A percentile compares a stretch with the other conserved stretches of the same genome.
Evolutionary conservation across 495 filamentous ascomycete species (phyloP).

Genomic region (Annulohypoxylon maeteangense): DNA sequence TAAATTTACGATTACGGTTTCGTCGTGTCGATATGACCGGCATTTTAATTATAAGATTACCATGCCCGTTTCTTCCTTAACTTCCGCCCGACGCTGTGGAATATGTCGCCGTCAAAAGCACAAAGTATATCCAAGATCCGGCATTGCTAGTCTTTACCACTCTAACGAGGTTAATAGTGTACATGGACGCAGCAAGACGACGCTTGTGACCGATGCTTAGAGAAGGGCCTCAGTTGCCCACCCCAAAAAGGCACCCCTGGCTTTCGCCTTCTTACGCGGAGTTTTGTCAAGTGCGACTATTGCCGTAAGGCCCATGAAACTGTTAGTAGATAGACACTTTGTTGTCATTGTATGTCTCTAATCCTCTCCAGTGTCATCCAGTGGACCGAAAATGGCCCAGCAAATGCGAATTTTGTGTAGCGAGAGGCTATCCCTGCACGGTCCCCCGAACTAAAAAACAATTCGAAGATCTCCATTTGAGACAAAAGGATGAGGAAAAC

Average conservation of each 20-base stretch:
- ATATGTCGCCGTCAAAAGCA: not conserved
- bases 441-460: constrained; percentile 7
- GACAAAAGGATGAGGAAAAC: not conserved
- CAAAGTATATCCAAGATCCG: not conserved
- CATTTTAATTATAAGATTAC: not conserved
- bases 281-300: constrained; percentile 14
- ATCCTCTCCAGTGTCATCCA: constrained; percentile 8
- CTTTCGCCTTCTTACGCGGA: not conserved
- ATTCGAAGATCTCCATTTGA: not conserved
- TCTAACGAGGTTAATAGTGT: constrained; percentile 13
- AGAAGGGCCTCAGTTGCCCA: constrained; percentile 6
- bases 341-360: not conserved
- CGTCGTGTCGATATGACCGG: not conserved
- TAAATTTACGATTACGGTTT: not conserved
- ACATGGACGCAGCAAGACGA: not conserved
- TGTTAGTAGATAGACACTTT: not conserved
- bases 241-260: not conserved
- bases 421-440: constrained; percentile 5
- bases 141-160: not conserved
- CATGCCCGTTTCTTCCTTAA: not conserved
- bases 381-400: constrained; percentile 5
- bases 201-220: constrained; percentile 16
- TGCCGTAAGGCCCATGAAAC: constrained; percentile 9
- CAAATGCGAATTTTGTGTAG: constrained; percentile 8
- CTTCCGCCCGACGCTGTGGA: not conserved